A percentile compares a stretch with the other conserved stretches of the same genome.
phyloP scores from a whole-genome alignment of 108 stramenopile species.

The Fragilaria radians region DNA sequence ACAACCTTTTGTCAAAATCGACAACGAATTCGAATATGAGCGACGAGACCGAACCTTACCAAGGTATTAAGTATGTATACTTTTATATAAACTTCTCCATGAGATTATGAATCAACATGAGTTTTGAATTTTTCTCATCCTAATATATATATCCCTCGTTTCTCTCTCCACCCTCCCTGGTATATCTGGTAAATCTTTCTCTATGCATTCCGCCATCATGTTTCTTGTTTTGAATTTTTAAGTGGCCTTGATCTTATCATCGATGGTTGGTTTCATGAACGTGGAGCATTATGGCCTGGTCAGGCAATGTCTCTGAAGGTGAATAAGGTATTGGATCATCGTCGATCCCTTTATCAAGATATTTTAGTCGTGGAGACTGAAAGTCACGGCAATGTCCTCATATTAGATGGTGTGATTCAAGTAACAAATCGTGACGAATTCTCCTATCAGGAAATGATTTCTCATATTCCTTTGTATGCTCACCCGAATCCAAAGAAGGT shows the following conservation, averaged over 20 bases:
- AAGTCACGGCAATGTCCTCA: conserved; percentile 91
- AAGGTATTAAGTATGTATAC: too few relatives aligned
- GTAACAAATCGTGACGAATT: conserved; percentile 93
- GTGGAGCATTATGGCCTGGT: conserved; percentile 76
- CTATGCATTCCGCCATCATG: background rate
- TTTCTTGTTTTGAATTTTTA: too few relatives aligned
- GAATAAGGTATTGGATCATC: conserved; percentile 67
- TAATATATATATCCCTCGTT: too few relatives aligned
- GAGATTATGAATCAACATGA: too few relatives aligned
- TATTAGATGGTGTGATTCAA: conserved; percentile 98
- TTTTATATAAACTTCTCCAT: too few relatives aligned
- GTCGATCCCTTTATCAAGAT: conserved; percentile 87
- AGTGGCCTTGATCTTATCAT: conserved; percentile 62
- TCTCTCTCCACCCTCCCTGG: too few relatives aligned
- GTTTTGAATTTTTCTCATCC: too few relatives aligned
- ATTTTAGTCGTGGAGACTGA: conserved; percentile 91
- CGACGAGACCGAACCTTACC: too few relatives aligned
- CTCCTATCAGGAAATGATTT: conserved; percentile 97
- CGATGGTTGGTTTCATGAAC: conserved; percentile 87
- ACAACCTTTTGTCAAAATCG: too few relatives aligned
- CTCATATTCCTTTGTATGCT: conserved; percentile 91
- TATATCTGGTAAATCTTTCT: too few relatives aligned
- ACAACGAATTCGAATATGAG: too few relatives aligned
- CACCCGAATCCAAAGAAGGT: conserved; percentile 89
- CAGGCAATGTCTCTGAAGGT: conserved; percentile 84